Conservation (phyloP, 2,329 filamentous ascomycete species). For the Chaetomiaceae sp. region DNA sequence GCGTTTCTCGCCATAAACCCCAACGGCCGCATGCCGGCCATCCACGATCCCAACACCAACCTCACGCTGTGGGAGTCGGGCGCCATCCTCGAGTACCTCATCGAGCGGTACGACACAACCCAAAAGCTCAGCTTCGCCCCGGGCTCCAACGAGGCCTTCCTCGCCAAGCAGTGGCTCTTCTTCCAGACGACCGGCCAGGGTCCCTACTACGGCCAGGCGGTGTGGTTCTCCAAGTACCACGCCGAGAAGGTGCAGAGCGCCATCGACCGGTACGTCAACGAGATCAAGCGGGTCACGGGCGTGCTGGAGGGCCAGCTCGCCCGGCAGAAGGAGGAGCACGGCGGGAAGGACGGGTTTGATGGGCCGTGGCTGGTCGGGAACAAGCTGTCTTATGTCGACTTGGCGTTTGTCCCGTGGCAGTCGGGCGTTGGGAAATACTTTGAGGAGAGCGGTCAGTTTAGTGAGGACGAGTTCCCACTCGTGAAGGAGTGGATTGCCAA, state of each 20-base stretch:
- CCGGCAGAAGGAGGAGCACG: constrained; percentile 19
- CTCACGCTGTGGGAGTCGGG: constrained; percentile 47
- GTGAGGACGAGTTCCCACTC: constrained; percentile 15
- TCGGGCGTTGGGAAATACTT: background rate
- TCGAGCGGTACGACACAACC: constrained; percentile 42
- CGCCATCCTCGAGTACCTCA: constrained; percentile 47
- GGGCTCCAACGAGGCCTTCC: constrained; percentile 34
- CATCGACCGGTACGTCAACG: constrained; percentile 26
- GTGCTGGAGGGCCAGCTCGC: constrained; percentile 24
- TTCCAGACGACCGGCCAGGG: constrained; percentile 43
- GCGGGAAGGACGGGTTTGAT: constrained; percentile 3
- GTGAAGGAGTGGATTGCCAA: constrained; percentile 22
- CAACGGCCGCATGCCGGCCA: constrained; percentile 34
- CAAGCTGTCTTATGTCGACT: constrained; percentile 26
- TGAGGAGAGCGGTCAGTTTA: background rate
- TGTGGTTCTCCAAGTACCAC: constrained; percentile 29
- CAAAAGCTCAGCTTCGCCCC: constrained; percentile 38
- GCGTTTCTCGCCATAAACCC: constrained; percentile 32
- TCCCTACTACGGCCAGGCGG: constrained; percentile 39
- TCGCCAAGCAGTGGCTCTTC: constrained; percentile 39
- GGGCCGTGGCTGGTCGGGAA: constrained; percentile 29
- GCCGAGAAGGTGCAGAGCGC: constrained; percentile 24
- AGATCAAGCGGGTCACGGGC: constrained; percentile 26
- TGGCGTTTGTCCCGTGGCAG: constrained; percentile 26
- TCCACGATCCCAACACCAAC: constrained; percentile 38